Conservation (phyloP, 768 basidiomycete species). For the Tylopilus subfusipes region DNA sequence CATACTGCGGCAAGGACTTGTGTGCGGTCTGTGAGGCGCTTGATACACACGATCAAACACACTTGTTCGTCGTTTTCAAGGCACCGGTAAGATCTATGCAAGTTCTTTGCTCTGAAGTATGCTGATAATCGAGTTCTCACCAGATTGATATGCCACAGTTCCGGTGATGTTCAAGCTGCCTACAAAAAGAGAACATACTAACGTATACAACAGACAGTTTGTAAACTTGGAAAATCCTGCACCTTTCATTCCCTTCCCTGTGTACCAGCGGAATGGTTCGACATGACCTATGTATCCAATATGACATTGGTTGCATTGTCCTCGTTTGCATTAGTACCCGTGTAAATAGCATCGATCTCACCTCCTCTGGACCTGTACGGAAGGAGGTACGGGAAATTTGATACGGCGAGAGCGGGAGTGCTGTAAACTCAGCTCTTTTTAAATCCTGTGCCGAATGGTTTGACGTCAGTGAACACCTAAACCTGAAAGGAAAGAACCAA, state of each 20-base stretch:
- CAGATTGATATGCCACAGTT: constrained; percentile 75
- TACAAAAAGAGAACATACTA: constrained; percentile 5
- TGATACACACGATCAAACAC: constrained; percentile 78
- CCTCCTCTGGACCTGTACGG: not conserved
- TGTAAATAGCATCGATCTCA: not conserved
- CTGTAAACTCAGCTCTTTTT: constrained; percentile 30
- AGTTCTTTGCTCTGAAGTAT: not conserved
- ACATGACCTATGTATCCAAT: constrained; percentile 1
- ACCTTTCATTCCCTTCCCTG: constrained; percentile 60
- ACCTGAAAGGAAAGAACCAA: constrained; percentile 30
- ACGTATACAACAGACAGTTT: constrained; percentile 40
- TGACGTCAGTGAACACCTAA: not conserved
- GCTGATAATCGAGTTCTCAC: constrained; percentile 7
- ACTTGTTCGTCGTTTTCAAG: constrained; percentile 88
- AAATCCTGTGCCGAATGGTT: constrained; percentile 19
- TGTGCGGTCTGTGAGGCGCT: constrained; percentile 78
- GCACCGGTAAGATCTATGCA: constrained; percentile 50
- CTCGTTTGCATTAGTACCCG: constrained; percentile 2
- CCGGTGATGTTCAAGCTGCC: constrained; percentile 41
- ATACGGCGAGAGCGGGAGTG: not conserved
- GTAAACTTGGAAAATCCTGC: constrained; percentile 57
- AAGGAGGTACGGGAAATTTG: not conserved
- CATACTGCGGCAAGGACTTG: too few relatives aligned
- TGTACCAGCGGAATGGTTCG: constrained; percentile 44
- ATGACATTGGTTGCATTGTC: not conserved